Percentiles rank a stretch among this genome's conserved stretches.
Conservation (phyloP, 2,329 filamentous ascomycete species). For the Polytolypa hystricis region DNA sequence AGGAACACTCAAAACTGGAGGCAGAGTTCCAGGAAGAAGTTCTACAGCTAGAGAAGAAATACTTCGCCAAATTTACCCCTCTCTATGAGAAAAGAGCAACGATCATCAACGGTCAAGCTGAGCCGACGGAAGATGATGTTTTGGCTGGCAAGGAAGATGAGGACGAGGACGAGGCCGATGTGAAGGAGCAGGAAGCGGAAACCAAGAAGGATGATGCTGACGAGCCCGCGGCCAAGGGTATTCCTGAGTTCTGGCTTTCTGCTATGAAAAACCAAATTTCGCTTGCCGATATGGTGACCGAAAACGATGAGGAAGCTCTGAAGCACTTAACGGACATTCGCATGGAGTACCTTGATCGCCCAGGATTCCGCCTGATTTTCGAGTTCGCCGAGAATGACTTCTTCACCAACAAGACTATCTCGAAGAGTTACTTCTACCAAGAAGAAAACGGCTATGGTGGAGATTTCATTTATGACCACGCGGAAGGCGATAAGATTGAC, state of each 20-base stretch:
- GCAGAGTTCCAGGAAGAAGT: conserved; percentile 98
- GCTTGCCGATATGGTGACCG: conserved; percentile 96
- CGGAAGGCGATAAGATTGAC: conserved; percentile 94
- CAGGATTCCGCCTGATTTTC: conserved; percentile 96
- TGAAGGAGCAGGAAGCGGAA: conserved; percentile 48
- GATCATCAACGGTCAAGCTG: conserved; percentile 77
- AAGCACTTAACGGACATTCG: conserved; percentile 85
- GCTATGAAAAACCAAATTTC: conserved; percentile 99
- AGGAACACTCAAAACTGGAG: conserved; percentile 97
- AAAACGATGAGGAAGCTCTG: conserved; percentile 87
- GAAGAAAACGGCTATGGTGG: conserved; percentile 97
- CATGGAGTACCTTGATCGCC: conserved; percentile 98
- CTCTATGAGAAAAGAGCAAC: conserved; percentile 89
- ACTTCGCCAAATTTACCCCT: conserved; percentile 96
- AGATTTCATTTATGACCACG: conserved; percentile 99
- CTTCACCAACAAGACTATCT: conserved; percentile 94
- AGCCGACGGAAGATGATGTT: conserved; percentile 81
- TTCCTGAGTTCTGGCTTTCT: conserved; percentile 98
- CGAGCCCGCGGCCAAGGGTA: conserved; percentile 54
- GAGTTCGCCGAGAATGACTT: conserved; percentile 92
- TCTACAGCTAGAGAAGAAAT: conserved; percentile 97
- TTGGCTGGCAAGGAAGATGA: conserved; percentile 73
- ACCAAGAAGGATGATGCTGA: conserved; percentile 36
- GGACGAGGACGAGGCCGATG: conserved; percentile 54
- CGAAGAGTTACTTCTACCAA: conserved; percentile 98